Evolutionary conservation across 306 rosid species (phyloP).

Genomic region (Adenanthera pavonina): DNA sequence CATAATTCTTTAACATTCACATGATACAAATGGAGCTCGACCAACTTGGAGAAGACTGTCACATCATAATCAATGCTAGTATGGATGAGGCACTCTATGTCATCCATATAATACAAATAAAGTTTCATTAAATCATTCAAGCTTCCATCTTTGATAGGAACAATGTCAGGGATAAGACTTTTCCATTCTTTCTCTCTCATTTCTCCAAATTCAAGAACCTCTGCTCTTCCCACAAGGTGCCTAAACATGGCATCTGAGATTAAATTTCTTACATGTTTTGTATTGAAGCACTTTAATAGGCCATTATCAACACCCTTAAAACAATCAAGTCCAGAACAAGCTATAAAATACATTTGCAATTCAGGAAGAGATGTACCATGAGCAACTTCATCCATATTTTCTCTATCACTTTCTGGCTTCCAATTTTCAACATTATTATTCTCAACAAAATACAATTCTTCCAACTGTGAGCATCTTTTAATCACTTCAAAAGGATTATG

Average conservation of each 20-base stretch:
- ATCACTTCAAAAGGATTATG: constrained; percentile 26
- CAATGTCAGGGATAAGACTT: constrained; percentile 33
- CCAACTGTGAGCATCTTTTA: background rate
- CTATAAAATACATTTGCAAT: constrained; percentile 27
- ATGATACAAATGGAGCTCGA: background rate
- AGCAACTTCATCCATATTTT: background rate
- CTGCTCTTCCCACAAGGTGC: constrained; percentile 14
- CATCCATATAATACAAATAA: background rate
- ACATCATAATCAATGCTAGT: background rate
- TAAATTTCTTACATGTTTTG: background rate
- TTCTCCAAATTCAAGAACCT: constrained; percentile 12
- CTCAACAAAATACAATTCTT: background rate
- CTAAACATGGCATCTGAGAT: background rate
- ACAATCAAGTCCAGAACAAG: too few species aligned
- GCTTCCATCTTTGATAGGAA: constrained; percentile 14
- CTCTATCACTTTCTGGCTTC: background rate
- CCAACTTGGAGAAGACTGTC: constrained; percentile 22
- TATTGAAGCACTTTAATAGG: background rate
- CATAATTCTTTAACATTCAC: background rate
- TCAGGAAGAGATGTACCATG: background rate
- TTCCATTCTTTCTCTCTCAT: background rate
- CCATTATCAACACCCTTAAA: background rate
- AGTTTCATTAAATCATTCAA: constrained; percentile 1
- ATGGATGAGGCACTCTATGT: constrained; percentile 27
- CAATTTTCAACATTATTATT: background rate